Percentiles rank a stretch among this genome's conserved stretches.
Conservation (phyloP, 192 early-diverging fungal species). For the Coemansia sp. region DNA sequence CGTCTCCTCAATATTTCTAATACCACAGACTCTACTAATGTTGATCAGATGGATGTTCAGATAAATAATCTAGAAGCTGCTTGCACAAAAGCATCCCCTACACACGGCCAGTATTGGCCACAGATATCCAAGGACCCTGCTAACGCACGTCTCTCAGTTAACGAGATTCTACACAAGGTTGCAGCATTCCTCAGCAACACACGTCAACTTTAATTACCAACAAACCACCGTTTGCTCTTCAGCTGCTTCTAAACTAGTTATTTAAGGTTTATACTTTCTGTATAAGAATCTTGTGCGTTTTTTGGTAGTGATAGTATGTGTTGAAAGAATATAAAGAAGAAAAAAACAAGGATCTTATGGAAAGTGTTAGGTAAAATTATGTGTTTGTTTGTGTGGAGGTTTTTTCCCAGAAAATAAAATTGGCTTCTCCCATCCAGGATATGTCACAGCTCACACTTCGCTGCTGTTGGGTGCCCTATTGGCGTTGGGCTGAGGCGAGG, state of each 20-base stretch:
- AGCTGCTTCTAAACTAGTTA: too few species aligned
- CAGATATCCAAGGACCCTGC: slow-evolving; percentile 67
- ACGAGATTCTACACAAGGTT: slow-evolving; percentile 22
- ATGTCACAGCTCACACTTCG: slow-evolving; percentile 10
- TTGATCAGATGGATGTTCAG: neutral
- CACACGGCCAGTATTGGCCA: slow-evolving; percentile 90
- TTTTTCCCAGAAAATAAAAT: neutral
- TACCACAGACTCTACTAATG: neutral
- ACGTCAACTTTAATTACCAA: slow-evolving; percentile 9
- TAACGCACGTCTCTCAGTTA: slow-evolving; percentile 23
- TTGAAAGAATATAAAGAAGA: too few species aligned
- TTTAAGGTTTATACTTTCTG: too few species aligned
- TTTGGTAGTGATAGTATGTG: too few species aligned
- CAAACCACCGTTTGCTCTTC: too few species aligned
- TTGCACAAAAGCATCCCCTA: slow-evolving; percentile 78
- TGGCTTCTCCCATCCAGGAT: too few species aligned
- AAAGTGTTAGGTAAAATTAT: neutral
- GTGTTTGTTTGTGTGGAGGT: neutral
- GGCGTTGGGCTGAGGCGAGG: slow-evolving; percentile 11
- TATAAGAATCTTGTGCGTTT: too few species aligned
- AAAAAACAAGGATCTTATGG: neutral
- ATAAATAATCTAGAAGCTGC: slow-evolving; percentile 58
- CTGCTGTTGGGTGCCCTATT: slow-evolving; percentile 9
- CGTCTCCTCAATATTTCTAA: slow-evolving; percentile 18
- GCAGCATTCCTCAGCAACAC: slow-evolving; percentile 19